Conservation (phyloP, 495 filamentous ascomycete species). For the Apodospora peruviana region DNA sequence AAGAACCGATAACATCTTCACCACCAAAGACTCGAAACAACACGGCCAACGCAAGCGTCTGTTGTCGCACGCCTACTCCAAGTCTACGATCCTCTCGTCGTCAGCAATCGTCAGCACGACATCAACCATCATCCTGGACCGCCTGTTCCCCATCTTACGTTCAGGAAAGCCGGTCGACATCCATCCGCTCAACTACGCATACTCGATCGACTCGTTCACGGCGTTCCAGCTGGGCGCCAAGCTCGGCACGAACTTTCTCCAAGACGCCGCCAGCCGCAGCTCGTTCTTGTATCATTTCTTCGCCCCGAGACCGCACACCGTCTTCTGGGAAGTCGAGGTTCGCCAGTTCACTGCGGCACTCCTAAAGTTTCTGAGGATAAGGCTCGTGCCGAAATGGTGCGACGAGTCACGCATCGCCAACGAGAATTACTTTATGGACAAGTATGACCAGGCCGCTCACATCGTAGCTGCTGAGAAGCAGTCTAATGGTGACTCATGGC, state of each 20-base stretch:
- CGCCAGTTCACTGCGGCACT: background rate
- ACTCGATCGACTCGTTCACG: background rate
- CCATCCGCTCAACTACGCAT: background rate
- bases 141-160: background rate
- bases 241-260: background rate
- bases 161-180: background rate
- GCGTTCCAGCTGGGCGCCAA: background rate
- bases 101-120: background rate
- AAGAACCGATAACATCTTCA: constrained; percentile 1
- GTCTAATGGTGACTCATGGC: background rate
- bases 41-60: background rate
- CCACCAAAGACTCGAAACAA: background rate
- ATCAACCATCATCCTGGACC: background rate
- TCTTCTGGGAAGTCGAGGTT: constrained; percentile 2
- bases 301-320: background rate
- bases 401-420: background rate
- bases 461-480: background rate
- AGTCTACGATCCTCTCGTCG: background rate
- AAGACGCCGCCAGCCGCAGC: background rate
- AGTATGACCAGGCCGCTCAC: background rate
- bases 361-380: background rate
- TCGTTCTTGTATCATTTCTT: background rate
- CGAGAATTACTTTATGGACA: background rate
- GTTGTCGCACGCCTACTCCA: background rate
- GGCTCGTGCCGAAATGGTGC: background rate